These are phyloP conservation scores for Colletotrichum sublineola DNA, from an alignment of 2,329 filamentous ascomycete species.

Conservation along the genomic window DNA sequence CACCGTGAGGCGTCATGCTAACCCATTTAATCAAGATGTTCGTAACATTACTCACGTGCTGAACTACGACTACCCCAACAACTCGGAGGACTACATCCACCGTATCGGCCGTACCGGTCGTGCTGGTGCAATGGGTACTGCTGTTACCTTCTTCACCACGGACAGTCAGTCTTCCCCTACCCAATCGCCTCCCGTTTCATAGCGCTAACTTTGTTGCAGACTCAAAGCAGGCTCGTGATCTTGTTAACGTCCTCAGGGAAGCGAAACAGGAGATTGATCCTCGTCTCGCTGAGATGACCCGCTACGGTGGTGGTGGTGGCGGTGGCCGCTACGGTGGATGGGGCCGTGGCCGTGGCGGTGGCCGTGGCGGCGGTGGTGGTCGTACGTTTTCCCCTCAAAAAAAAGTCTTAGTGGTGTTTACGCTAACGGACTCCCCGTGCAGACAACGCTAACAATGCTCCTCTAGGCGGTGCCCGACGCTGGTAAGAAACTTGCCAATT, in stretches of 20 bases:
- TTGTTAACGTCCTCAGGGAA: constrained; percentile 91
- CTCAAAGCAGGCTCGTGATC: constrained; percentile 95
- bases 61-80: constrained; percentile 99
- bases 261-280: constrained; percentile 99
- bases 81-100: constrained; percentile 98
- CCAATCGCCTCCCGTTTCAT: not conserved
- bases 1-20: constrained; percentile 74
- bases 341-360: constrained; percentile 70
- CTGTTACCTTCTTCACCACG: constrained; percentile 99
- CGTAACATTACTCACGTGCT: constrained; percentile 99
- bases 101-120: constrained; percentile 96
- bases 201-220: constrained; percentile 67
- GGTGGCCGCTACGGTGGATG: constrained; percentile 80
- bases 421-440: constrained; percentile 48
- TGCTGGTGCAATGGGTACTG: constrained; percentile 93
- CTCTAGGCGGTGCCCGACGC: constrained; percentile 61
- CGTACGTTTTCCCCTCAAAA: constrained; percentile 60
- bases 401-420: constrained; percentile 43
- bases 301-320: constrained; percentile 88
- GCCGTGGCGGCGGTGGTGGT: constrained; percentile 61
- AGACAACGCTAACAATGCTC: constrained; percentile 65
- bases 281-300: constrained; percentile 93
- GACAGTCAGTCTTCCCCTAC: constrained; percentile 80
- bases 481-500: constrained; percentile 56
- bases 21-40: constrained; percentile 89